Evolutionary conservation across 1,139 yeast species (phyloP).

Genomic region (Taphrina confusa): DNA sequence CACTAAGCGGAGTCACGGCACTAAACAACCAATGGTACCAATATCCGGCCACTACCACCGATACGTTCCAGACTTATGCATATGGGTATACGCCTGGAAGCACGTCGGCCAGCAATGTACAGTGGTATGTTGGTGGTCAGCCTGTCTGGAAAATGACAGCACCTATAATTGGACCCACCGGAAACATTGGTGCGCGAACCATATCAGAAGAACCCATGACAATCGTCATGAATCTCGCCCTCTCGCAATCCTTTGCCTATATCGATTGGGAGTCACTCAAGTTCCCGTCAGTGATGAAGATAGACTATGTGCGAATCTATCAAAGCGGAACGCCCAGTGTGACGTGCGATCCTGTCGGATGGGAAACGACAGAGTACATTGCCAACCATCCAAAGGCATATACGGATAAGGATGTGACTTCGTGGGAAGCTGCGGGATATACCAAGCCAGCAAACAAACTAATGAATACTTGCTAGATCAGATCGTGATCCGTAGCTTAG

Average conservation of each 20-base stretch:
- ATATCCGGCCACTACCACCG: slow-evolving; percentile 42
- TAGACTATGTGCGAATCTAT: slow-evolving; percentile 77
- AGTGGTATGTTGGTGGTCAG: slow-evolving; percentile 76
- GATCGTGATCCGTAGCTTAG: no score
- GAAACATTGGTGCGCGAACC: slow-evolving; percentile 73
- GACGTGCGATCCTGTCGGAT: slow-evolving; percentile 74
- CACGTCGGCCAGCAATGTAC: slow-evolving; percentile 63
- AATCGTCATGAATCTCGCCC: slow-evolving; percentile 71
- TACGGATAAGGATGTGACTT: slow-evolving; percentile 61
- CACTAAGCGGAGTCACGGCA: slow-evolving; percentile 71
- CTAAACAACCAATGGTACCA: slow-evolving; percentile 73
- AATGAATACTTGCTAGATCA: background rate
- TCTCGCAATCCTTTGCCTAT: slow-evolving; percentile 79
- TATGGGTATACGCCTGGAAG: slow-evolving; percentile 73
- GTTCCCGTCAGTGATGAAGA: slow-evolving; percentile 67
- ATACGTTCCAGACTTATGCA: slow-evolving; percentile 68
- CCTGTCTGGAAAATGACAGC: slow-evolving; percentile 66
- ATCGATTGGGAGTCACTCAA: slow-evolving; percentile 71
- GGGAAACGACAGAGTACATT: slow-evolving; percentile 76
- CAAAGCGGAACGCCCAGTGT: slow-evolving; percentile 61
- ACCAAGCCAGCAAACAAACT: slow-evolving; percentile 56
- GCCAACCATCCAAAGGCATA: slow-evolving; percentile 64
- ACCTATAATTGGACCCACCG: slow-evolving; percentile 72
- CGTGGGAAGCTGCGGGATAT: slow-evolving; percentile 70
- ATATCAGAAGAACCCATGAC: slow-evolving; percentile 87